Evolutionary conservation across 805 yeast species (phyloP).

Genomic region (Kluyveromyces siamensis): DNA sequence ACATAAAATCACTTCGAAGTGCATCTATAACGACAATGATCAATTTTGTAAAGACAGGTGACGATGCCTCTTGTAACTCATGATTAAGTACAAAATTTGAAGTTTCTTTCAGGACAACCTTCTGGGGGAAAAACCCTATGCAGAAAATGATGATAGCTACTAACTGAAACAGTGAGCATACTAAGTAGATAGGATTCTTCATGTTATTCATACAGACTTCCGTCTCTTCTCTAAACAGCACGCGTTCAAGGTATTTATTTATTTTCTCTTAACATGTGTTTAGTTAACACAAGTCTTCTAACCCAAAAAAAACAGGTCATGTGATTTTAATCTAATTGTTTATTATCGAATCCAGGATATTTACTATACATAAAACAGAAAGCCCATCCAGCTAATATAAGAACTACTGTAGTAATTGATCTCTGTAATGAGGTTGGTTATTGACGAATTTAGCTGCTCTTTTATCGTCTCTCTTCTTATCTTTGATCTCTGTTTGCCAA

Average conservation of each 20-base stretch:
- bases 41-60: constrained; percentile 47
- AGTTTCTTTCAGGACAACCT: constrained; percentile 60
- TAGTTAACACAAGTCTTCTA: not conserved
- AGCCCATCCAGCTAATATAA: not conserved
- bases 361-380: not conserved
- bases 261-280: too few species aligned
- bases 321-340: not conserved
- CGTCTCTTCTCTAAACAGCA: not conserved
- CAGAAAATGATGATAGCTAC: constrained; percentile 56
- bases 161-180: constrained; percentile 31
- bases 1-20: constrained; percentile 79
- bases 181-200: constrained; percentile 1
- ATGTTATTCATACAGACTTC: not conserved
- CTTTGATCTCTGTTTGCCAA: constrained; percentile 57
- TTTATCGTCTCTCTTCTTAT: constrained; percentile 40
- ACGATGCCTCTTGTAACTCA: constrained; percentile 21
- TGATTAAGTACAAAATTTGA: constrained; percentile 31
- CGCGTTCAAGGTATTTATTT: not conserved
- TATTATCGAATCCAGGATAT: not conserved
- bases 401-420: constrained; percentile 49
- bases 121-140: constrained; percentile 88
- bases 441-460: constrained; percentile 73
- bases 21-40: constrained; percentile 90
- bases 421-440: constrained; percentile 84
- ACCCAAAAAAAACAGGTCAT: not conserved